These are phyloP conservation scores for Neoconidiobolus thromboides DNA, from an alignment of 371 early-diverging fungal species.

Conservation along the genomic window DNA sequence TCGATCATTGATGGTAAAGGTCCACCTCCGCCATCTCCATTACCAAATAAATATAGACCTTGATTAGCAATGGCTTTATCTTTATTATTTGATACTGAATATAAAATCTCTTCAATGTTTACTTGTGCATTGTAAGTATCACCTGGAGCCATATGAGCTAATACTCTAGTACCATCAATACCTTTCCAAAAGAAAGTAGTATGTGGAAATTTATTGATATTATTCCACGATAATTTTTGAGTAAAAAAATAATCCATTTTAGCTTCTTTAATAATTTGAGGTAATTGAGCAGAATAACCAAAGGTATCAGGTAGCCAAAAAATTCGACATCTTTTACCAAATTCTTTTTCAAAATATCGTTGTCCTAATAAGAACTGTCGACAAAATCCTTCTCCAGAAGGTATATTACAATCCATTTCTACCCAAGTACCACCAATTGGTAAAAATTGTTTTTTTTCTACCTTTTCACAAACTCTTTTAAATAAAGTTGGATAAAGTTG, in stretches of 20 bases:
- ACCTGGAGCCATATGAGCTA: conserved; percentile 24
- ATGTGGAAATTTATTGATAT: conserved; percentile 93
- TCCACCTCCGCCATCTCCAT: conserved; percentile 97
- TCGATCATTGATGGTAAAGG: conserved; percentile 75
- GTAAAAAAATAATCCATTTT: conserved; percentile 91
- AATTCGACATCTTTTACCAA: conserved; percentile 56
- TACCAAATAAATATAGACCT: conserved; percentile 71
- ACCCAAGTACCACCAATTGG: conserved; percentile 96
- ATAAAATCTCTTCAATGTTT: neutral
- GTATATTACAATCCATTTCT: conserved; percentile 95
- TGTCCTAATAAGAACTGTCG: conserved; percentile 89
- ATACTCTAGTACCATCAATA: conserved; percentile 19
- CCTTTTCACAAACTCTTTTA: conserved; percentile 42
- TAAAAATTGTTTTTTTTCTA: conserved; percentile 61
- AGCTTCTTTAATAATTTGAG: conserved; percentile 68
- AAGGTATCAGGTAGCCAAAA: conserved; percentile 95
- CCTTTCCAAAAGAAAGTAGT: conserved; percentile 75
- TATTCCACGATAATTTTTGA: conserved; percentile 96
- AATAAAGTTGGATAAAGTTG: conserved; percentile 69
- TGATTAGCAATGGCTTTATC: conserved; percentile 66
- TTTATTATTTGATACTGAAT: conserved; percentile 55
- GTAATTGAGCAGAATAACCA: conserved; percentile 54
- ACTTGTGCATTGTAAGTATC: conserved; percentile 16
- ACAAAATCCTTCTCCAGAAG: conserved; percentile 82
- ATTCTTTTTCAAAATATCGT: conserved; percentile 63